Conservation (phyloP, 2,329 filamentous ascomycete genomes). For the Fusarium pseudocircinatum region DNA sequence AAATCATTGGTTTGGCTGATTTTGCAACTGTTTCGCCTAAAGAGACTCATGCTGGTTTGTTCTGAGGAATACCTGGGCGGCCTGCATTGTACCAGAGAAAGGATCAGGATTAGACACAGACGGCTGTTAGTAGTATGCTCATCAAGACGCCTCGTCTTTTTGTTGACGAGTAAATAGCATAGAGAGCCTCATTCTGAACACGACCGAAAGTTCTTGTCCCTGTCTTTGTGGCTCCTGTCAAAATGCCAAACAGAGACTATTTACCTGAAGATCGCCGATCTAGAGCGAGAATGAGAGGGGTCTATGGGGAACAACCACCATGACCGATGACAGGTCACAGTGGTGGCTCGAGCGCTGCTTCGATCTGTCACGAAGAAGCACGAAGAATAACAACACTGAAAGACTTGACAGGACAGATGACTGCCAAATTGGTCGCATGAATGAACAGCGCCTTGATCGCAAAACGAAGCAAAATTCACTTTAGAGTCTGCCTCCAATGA, state of each 20-base stretch:
- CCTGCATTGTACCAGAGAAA: not conserved
- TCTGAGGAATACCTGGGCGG: not conserved
- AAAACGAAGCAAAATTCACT: not conserved
- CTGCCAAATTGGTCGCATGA: not conserved
- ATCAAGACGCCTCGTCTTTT: constrained; percentile 19
- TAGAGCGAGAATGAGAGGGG: constrained; percentile 30
- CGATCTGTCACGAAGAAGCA: constrained; percentile 2
- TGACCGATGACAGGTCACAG: constrained; percentile 4
- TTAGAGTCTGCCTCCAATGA: not conserved
- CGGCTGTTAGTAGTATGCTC: not conserved
- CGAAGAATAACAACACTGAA: constrained; percentile 5
- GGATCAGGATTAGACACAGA: not conserved
- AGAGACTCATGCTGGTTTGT: not conserved
- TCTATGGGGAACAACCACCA: constrained; percentile 16
- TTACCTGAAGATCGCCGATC: constrained; percentile 37
- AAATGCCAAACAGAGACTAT: constrained; percentile 13
- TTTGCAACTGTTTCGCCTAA: constrained; percentile 4
- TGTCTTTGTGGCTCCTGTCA: constrained; percentile 14
- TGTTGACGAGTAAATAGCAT: constrained; percentile 9
- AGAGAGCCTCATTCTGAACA: constrained; percentile 10
- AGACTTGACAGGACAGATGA: not conserved
- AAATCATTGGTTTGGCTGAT: constrained; percentile 7
- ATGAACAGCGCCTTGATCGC: not conserved
- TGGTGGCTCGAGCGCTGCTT: constrained; percentile 32
- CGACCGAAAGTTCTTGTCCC: not conserved